Conservation (phyloP, 345 rosid species). For the Physaria fendleri region DNA sequence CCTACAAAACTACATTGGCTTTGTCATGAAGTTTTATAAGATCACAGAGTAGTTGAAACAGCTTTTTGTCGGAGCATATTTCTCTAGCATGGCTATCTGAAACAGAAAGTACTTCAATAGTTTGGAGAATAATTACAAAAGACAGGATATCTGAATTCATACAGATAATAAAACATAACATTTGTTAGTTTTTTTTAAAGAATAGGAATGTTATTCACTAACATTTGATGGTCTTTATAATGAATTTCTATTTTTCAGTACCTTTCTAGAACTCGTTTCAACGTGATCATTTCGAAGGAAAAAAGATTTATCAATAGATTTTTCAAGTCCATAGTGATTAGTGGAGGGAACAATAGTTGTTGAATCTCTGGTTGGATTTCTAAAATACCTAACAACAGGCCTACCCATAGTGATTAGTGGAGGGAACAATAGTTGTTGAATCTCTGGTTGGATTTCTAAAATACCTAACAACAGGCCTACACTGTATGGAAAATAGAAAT, state of each 20-base stretch:
- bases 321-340: slow-evolving; percentile 54
- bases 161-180: neutral
- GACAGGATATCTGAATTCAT: slow-evolving; percentile 47
- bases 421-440: slow-evolving; percentile 38
- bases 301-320: slow-evolving; percentile 57
- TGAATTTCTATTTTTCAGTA: slow-evolving; percentile 21
- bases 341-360: slow-evolving; percentile 38
- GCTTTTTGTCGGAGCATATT: slow-evolving; percentile 56
- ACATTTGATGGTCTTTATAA: neutral
- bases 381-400: slow-evolving; percentile 51
- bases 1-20: slow-evolving; percentile 65
- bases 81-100: slow-evolving; percentile 60
- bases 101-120: slow-evolving; percentile 65
- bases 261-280: slow-evolving; percentile 73
- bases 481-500: slow-evolving; percentile 37
- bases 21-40: slow-evolving; percentile 70
- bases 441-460: slow-evolving; percentile 50
- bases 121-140: slow-evolving; percentile 69
- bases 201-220: neutral
- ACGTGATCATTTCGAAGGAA: slow-evolving; percentile 56
- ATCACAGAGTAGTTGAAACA: slow-evolving; percentile 49
- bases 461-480: slow-evolving; percentile 60
- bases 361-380: slow-evolving; percentile 49
- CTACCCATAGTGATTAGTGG: slow-evolving; percentile 57
- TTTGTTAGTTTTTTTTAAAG: neutral